Evolutionary conservation across 129 eudicot species (phyloP), one percentile per base, ranked within the genome.

Genomic region (Rutidosis leptorrhynchoides): DNA sequence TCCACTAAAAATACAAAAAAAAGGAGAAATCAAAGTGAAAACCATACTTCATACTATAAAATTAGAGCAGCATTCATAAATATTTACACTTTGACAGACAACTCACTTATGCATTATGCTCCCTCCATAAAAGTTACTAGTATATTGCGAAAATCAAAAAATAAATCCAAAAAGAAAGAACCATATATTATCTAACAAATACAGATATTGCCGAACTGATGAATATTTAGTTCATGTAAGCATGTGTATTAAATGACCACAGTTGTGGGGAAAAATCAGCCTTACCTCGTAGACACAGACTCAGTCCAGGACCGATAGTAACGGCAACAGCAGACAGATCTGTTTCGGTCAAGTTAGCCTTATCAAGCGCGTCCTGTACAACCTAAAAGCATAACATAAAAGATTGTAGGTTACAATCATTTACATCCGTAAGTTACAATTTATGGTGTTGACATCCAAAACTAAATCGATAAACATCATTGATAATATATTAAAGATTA

Each of bases 301-400:
- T 84, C 59, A 93, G 84, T 28, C 96, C 96, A 73, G 98, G 98
- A 67, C 98, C 98, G 77, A 93, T 93, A 8, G 96, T 93, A 53
- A 93, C 98, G 49, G 98, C 96, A 78, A 93, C 95, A 42, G 98
- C 98, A 78, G 98, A 83, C 28, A 93, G 96, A 72, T 93, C 92
- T 49, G 65, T 67, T 71, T 82, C 96, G 0, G 79, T 62, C 65
- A 88, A 23, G n/a, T 84, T 80, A 82, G 98, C 98, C 70, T 88
- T 88, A 82, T 93, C 93, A 65, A 92, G 92, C 15, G 95, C 98
- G 42, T 84, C 95, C 53, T 86, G 96, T 60, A 87, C 91, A 57
- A 93, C 98, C 98, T 93, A 74, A 70, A 79, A 63, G 21, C 76
- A 61, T 20, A 20, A 32, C 70, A 62, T 4, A 35, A 56, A 30